Percentiles rank a stretch among this genome's conserved stretches.
Evolutionary conservation across 2,329 filamentous ascomycete species (phyloP).

Genomic region (Sarocladiaceae sp.): DNA sequence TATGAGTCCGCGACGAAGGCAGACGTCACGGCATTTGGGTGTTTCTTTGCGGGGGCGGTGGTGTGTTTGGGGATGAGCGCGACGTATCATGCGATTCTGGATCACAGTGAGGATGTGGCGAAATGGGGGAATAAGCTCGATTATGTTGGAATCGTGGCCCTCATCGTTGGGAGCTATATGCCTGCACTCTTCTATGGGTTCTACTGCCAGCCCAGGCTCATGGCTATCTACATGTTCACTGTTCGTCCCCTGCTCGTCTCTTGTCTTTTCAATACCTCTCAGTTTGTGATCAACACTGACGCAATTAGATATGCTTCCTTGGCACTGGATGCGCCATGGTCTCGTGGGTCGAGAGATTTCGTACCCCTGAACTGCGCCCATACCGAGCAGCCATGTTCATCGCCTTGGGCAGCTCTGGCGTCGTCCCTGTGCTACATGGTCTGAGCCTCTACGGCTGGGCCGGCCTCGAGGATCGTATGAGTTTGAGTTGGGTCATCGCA

Average conservation of each 20-base stretch:
- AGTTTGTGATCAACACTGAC: background rate
- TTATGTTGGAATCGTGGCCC: slow-evolving; percentile 84
- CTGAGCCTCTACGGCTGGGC: slow-evolving; percentile 59
- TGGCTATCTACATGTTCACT: slow-evolving; percentile 68
- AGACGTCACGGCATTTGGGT: slow-evolving; percentile 68
- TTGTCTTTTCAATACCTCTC: background rate
- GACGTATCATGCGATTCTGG: slow-evolving; percentile 76
- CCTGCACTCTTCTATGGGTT: slow-evolving; percentile 86
- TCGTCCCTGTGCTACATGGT: slow-evolving; percentile 78
- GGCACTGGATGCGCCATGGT: slow-evolving; percentile 70
- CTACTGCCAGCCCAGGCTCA: slow-evolving; percentile 59
- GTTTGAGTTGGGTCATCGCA: slow-evolving; percentile 70
- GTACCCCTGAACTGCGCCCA: slow-evolving; percentile 75
- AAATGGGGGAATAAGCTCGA: slow-evolving; percentile 89
- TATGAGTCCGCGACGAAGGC: slow-evolving; percentile 55
- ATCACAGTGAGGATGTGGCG: slow-evolving; percentile 73
- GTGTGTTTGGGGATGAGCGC: slow-evolving; percentile 75
- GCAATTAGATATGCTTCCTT: slow-evolving; percentile 63
- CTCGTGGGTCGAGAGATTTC: slow-evolving; percentile 75
- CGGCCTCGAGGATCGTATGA: slow-evolving; percentile 65
- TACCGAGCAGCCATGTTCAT: slow-evolving; percentile 89
- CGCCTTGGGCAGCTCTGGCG: slow-evolving; percentile 73
- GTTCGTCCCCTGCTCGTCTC: slow-evolving; percentile 43
- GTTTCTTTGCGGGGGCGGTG: slow-evolving; percentile 72
- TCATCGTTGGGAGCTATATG: slow-evolving; percentile 89